Conservation (phyloP, 768 basidiomycete species). For the Russula sp. region DNA sequence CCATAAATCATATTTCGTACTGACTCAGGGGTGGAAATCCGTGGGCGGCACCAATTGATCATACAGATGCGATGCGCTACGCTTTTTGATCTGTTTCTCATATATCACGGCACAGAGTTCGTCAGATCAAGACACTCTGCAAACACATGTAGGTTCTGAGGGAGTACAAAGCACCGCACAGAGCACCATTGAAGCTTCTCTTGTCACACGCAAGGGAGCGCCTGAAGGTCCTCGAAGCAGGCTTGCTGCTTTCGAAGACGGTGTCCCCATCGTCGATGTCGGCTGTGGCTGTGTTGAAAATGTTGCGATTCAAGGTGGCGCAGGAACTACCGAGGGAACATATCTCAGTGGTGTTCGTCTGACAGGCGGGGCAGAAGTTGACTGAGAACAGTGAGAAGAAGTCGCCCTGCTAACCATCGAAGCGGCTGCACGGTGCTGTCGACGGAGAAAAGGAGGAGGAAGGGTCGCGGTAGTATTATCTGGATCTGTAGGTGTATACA, state of each 20-base stretch:
- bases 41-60: too few species aligned
- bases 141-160: slow-evolving; percentile 60
- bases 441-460: slow-evolving; percentile 27
- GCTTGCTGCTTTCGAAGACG: neutral
- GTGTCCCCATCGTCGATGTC: neutral
- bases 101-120: too few species aligned
- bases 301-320: neutral
- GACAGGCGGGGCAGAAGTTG: slow-evolving; percentile 21
- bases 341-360: neutral
- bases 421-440: slow-evolving; percentile 24
- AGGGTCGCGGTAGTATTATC: slow-evolving; percentile 27
- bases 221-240: neutral
- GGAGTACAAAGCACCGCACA: slow-evolving; percentile 37
- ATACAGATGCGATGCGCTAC: too few species aligned
- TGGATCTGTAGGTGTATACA: neutral
- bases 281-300: neutral
- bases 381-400: slow-evolving; percentile 21
- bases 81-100: too few species aligned
- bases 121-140: too few species aligned
- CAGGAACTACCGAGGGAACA: neutral
- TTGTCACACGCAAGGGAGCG: neutral
- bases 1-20: too few species aligned
- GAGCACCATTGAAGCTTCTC: slow-evolving; percentile 36
- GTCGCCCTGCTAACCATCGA: neutral
- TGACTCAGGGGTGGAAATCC: too few species aligned